These are phyloP conservation scores for Noccaea bulbosa DNA, from an alignment of 345 rosid genomes.

Conservation along the genomic window DNA sequence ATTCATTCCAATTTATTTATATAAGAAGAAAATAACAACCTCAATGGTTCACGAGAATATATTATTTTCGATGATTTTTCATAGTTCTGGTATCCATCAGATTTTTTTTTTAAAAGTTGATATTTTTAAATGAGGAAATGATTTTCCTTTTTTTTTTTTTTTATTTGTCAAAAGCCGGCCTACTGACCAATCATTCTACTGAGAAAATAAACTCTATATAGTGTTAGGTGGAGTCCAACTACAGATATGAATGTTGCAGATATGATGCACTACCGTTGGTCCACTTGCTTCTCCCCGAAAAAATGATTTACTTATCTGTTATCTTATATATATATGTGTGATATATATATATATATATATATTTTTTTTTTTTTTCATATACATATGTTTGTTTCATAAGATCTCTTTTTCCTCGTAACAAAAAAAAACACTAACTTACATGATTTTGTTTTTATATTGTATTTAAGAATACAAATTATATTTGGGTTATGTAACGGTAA, in stretches of 20 bases:
- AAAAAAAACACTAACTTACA: background rate
- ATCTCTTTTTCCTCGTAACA: background rate
- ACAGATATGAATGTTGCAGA: too few relatives aligned
- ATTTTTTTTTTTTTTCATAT: background rate
- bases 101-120: background rate
- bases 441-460: background rate
- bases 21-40: constrained; percentile 12
- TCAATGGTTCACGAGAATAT: constrained; percentile 21
- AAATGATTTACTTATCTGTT: constrained; percentile 14
- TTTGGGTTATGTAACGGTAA: constrained; percentile 19
- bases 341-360: background rate
- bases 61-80: background rate
- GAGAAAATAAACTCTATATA: too few relatives aligned
- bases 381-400: background rate
- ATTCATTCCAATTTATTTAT: constrained; percentile 13
- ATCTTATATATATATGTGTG: background rate
- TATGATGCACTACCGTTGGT: too few relatives aligned
- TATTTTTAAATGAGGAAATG: background rate
- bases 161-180: too few relatives aligned
- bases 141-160: too few relatives aligned
- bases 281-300: too few relatives aligned
- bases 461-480: constrained; percentile 21
- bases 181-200: too few relatives aligned
- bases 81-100: background rate
- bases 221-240: too few relatives aligned